Evolutionary conservation across 805 yeast genomes (phyloP).

Genomic region (Danielozyma ontarioensis): DNA sequence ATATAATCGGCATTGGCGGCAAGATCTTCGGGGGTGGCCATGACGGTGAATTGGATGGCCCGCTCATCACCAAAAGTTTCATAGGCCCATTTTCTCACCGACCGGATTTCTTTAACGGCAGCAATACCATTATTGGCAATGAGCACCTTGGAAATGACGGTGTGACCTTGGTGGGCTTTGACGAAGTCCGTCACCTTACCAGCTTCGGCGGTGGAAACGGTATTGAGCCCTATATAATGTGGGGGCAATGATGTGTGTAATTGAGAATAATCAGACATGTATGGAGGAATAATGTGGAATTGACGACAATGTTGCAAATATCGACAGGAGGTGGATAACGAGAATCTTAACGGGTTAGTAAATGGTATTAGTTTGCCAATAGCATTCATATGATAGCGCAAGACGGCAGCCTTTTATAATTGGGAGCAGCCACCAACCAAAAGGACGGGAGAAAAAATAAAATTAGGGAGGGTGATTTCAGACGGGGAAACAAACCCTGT

Average conservation of each 20-base stretch:
- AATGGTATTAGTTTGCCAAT: no score
- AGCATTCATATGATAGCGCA: no score
- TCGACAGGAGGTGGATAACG: no score
- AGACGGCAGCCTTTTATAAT: no score
- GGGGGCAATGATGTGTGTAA: slow-evolving; percentile 46
- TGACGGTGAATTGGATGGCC: slow-evolving; percentile 89
- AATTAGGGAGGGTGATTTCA: no score
- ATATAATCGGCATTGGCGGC: slow-evolving; percentile 96
- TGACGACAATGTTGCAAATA: no score
- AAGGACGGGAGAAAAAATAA: no score
- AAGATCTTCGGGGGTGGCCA: slow-evolving; percentile 99
- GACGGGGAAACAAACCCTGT: no score
- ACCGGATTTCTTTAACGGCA: slow-evolving; percentile 96
- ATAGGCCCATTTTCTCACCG: slow-evolving; percentile 98
- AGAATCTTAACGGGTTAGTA: no score
- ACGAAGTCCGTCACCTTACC: slow-evolving; percentile 80
- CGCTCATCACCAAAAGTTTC: slow-evolving; percentile 97
- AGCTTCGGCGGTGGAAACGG: slow-evolving; percentile 74
- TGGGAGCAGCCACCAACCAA: no score
- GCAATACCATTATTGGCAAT: slow-evolving; percentile 99
- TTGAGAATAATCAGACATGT: slow-evolving; percentile 15
- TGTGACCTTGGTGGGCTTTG: slow-evolving; percentile 83
- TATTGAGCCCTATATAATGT: slow-evolving; percentile 79
- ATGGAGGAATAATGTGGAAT: no score
- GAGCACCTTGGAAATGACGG: slow-evolving; percentile 81